Conservation (phyloP, 2,329 filamentous ascomycete species). For the Colletotrichum euphorbiae region DNA sequence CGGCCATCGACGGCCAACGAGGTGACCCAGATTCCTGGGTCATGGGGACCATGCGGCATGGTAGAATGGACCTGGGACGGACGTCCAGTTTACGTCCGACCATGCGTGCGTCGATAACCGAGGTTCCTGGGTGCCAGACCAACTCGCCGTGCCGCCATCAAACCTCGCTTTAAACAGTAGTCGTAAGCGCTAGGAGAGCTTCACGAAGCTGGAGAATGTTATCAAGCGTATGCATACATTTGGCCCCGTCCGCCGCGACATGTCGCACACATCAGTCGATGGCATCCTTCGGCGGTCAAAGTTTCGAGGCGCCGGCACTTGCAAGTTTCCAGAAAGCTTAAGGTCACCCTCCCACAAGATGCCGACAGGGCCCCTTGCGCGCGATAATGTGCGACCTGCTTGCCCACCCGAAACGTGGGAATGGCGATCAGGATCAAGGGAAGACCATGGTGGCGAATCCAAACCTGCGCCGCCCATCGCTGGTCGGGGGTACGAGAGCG, state of each 20-base stretch:
- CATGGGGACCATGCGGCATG: too few species aligned
- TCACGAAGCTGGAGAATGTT: too few species aligned
- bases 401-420: constrained; percentile 18
- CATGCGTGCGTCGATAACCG: too few species aligned
- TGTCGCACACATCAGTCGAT: background rate
- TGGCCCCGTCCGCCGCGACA: background rate
- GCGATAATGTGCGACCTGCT: background rate
- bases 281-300: constrained; percentile 1
- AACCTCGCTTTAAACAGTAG: background rate
- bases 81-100: too few species aligned
- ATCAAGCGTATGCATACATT: background rate
- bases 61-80: too few species aligned
- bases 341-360: background rate
- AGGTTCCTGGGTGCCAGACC: too few species aligned
- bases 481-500: too few species aligned
- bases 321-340: constrained; percentile 13
- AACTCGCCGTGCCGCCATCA: too few species aligned
- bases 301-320: constrained; percentile 16
- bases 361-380: background rate
- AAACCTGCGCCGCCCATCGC: background rate
- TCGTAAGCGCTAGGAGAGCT: too few species aligned
- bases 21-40: too few species aligned
- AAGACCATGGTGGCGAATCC: background rate
- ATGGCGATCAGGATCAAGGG: background rate
- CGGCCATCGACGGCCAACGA: too few species aligned